Evolutionary conservation across 441 rosid species (phyloP), one percentile per base, ranked within the genome.

Genomic region (Populus hybrid): DNA sequence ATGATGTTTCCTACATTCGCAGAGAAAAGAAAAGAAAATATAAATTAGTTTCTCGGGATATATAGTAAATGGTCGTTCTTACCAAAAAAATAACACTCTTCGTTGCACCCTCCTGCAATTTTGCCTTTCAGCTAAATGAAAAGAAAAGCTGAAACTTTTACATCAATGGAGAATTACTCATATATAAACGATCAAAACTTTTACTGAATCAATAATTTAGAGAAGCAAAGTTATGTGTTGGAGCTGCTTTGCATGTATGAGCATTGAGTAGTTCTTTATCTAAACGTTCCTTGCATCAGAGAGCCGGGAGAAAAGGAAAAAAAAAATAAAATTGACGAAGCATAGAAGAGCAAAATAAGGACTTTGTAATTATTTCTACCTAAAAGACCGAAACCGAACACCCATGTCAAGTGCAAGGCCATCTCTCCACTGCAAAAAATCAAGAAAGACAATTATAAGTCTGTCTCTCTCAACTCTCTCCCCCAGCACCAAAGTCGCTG

Each of bases 361-460:
- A 20, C 23, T 21, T 21, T 20, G 50, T 6, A 18, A 3, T 61
- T n/a, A 12, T 20, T 36, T 10, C 12, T 88, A 91, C 98, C 98
- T 82, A 90, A 79, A 77, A 94, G 79, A 66, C 98, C 98, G 77
- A 92, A 92, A 74, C 82, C 79, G 77, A 87, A 81, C 75, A 76
- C 88, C 87, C 78, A 84, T 16, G 88, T 46, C 38, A 81, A 76
- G 76, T 89, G 87, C 73, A 88, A 35, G 54, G 90, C 90, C 98
- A 92, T 92, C 40, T 76, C 77, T 78, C 23, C 38, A 34, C 68
- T 73, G 12, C 28, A 50, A 69, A 36, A 18, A 54, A 54, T 42
- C 14, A 42, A 11, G 61, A 18, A 54, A 18, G 61, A 16, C 21
- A 54, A 54, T 54, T 54, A 54, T 54, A 54, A 54, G 21, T 72